Evolutionary conservation across 169 alveolate genomes (phyloP).

Genomic region (Cryptosporidium viatorum): DNA sequence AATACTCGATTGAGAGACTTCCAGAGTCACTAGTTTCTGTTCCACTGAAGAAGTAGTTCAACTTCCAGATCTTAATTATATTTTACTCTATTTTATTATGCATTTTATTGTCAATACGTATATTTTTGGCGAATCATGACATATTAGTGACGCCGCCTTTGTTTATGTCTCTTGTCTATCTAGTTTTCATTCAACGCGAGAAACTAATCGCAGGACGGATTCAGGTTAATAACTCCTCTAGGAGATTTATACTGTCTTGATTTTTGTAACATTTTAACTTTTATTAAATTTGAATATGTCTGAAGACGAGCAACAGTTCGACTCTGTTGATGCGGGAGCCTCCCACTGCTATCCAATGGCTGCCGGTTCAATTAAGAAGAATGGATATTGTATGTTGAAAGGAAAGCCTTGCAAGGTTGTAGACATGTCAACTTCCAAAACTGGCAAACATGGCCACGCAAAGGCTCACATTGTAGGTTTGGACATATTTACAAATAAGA

Average conservation of each 20-base stretch:
- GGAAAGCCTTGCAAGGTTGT: conserved; percentile 98
- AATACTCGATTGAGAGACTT: conserved; percentile 95
- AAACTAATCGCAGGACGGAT: background rate
- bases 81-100: background rate
- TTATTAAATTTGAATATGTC: conserved; percentile 35
- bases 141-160: conserved; percentile 7
- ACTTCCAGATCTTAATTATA: background rate
- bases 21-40: conserved; percentile 85
- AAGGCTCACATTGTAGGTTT: conserved; percentile 98
- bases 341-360: conserved; percentile 94
- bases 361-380: conserved; percentile 97
- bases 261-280: background rate
- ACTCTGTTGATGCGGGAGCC: conserved; percentile 93
- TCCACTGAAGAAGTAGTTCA: conserved; percentile 26
- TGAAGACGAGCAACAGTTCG: conserved; percentile 83
- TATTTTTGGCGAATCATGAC: conserved; percentile 23
- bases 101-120: conserved; percentile 1
- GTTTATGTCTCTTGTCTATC: conserved; percentile 14
- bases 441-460: conserved; percentile 99
- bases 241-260: background rate
- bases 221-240: background rate
- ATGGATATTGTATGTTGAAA: conserved; percentile 96
- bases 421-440: conserved; percentile 95
- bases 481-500: conserved; percentile 97
- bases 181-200: background rate